Percentiles rank a stretch among this genome's conserved stretches.
Evolutionary conservation across 495 filamentous ascomycete genomes (phyloP).

Genomic region (Neurospora discreta): DNA sequence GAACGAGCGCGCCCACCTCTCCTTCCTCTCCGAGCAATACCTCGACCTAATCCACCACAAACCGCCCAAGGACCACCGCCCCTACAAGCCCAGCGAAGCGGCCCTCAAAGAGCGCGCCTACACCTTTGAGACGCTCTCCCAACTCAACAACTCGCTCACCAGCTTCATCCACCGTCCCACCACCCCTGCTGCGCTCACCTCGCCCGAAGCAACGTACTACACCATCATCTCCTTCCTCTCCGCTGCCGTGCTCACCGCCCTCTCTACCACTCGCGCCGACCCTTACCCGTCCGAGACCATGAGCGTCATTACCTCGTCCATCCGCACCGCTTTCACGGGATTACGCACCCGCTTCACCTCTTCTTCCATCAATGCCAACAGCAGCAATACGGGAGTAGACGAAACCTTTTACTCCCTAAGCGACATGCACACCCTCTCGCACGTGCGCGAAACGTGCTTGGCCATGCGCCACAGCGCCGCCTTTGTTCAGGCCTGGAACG

Average conservation of each 20-base stretch:
- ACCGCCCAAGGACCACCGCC: constrained; percentile 33
- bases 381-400: background rate
- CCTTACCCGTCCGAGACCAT: constrained; percentile 5
- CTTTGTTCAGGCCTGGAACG: constrained; percentile 22
- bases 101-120: constrained; percentile 27
- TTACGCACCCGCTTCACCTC: constrained; percentile 14
- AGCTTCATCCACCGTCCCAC: constrained; percentile 14
- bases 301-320: constrained; percentile 1
- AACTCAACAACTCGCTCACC: constrained; percentile 22
- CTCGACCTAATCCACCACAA: constrained; percentile 30
- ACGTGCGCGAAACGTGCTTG: constrained; percentile 27
- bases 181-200: constrained; percentile 12
- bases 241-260: constrained; percentile 10
- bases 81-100: constrained; percentile 20
- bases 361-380: background rate
- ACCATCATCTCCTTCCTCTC: constrained; percentile 19
- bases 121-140: constrained; percentile 14
- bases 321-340: constrained; percentile 9
- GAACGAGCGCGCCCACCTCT: constrained; percentile 28
- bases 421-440: constrained; percentile 18
- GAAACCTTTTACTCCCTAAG: constrained; percentile 5
- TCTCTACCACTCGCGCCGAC: constrained; percentile 14
- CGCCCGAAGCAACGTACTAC: constrained; percentile 17
- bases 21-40: constrained; percentile 31
- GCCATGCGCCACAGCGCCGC: constrained; percentile 22